Evolutionary conservation across 257 asterid species (phyloP).

Genomic region (Pogostemon cablin): DNA sequence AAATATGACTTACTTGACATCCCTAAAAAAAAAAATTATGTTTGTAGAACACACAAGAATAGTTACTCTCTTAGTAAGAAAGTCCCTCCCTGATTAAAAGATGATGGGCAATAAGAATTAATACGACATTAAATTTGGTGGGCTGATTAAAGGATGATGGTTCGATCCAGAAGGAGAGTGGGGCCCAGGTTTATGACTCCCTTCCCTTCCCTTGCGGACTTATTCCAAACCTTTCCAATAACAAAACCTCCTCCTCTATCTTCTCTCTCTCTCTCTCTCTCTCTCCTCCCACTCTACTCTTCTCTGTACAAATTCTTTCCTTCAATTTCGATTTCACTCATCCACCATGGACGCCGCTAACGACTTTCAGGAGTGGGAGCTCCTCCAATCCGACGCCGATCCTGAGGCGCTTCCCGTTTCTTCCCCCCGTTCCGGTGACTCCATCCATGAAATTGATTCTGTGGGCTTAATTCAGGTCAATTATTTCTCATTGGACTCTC

Average conservation of each 20-base stretch:
- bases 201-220: not conserved
- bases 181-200: constrained; percentile 1
- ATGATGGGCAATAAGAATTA: too few relatives aligned
- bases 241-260: constrained; percentile 2
- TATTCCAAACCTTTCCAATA: constrained; percentile 17
- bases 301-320: constrained; percentile 6
- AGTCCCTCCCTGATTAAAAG: too few relatives aligned
- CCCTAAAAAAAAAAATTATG: too few relatives aligned
- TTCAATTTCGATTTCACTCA: constrained; percentile 25
- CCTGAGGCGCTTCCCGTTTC: constrained; percentile 38
- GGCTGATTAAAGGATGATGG: too few relatives aligned
- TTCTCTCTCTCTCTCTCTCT: constrained; percentile 1
- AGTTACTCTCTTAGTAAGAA: too few relatives aligned
- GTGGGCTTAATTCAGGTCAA: constrained; percentile 52
- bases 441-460: constrained; percentile 48
- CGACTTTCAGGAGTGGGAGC: constrained; percentile 83
- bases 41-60: too few relatives aligned
- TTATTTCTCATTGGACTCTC: constrained; percentile 67
- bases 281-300: constrained; percentile 3
- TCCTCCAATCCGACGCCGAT: constrained; percentile 55
- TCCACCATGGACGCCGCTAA: constrained; percentile 36
- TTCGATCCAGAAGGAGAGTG: not conserved
- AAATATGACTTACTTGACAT: too few relatives aligned
- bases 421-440: constrained; percentile 32
- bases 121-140: too few relatives aligned